Conservation (phyloP, 257 asterid species). For the Anisodus tanguticus region DNA sequence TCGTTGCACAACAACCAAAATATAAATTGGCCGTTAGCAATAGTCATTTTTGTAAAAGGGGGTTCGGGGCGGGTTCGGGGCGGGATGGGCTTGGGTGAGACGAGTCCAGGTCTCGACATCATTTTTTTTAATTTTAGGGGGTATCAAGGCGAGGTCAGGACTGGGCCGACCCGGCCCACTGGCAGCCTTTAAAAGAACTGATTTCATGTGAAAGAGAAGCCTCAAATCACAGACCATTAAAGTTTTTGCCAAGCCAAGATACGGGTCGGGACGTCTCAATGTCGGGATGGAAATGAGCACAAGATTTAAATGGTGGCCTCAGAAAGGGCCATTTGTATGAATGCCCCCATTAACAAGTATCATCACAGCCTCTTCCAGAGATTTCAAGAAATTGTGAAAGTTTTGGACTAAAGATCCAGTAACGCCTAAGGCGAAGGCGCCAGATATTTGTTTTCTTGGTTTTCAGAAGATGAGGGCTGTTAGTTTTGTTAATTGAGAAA, state of each 20-base stretch:
- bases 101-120: too few species aligned
- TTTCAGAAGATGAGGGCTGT: constrained; percentile 15
- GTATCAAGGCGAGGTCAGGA: too few species aligned
- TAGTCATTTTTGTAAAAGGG: too few species aligned
- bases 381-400: background rate
- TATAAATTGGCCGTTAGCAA: too few species aligned
- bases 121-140: too few species aligned
- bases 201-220: background rate
- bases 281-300: background rate
- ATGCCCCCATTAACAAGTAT: background rate
- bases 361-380: background rate
- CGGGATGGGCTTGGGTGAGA: too few species aligned
- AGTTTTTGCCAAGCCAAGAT: constrained; percentile 9
- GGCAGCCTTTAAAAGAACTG: background rate
- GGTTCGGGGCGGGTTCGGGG: too few species aligned
- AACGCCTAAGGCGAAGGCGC: background rate
- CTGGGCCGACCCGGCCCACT: too few species aligned
- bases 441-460: background rate
- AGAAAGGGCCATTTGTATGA: background rate
- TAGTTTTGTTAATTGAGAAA: background rate
- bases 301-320: background rate
- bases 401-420: constrained; percentile 18
- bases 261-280: background rate
- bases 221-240: background rate
- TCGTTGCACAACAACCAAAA: too few species aligned